Conservation (phyloP, 2,329 filamentous ascomycete species). For the Stagonosporopsis chrysanthemi region DNA sequence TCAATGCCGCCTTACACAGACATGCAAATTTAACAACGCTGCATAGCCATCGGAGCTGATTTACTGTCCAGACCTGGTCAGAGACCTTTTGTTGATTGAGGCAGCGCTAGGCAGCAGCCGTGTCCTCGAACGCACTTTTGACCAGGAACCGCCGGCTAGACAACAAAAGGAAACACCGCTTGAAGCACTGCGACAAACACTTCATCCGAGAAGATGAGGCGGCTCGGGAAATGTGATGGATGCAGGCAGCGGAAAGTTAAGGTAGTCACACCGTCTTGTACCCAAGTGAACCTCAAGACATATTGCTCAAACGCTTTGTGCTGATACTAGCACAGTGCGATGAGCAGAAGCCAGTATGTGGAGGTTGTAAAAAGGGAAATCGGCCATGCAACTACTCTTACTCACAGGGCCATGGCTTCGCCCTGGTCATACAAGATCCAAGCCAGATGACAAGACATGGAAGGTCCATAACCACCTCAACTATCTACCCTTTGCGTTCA, state of each 20-base stretch:
- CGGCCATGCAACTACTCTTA: slow-evolving; percentile 7
- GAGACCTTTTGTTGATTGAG: too few species aligned
- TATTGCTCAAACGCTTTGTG: too few species aligned
- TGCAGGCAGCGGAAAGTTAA: slow-evolving; percentile 15
- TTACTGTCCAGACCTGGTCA: too few species aligned
- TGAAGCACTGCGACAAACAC: neutral
- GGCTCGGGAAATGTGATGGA: slow-evolving; percentile 10
- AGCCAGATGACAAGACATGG: slow-evolving; percentile 13
- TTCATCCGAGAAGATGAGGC: neutral
- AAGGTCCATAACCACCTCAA: neutral
- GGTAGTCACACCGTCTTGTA: neutral
- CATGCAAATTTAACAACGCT: too few species aligned
- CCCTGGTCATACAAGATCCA: slow-evolving; percentile 12
- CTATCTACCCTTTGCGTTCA: neutral
- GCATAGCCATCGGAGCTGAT: too few species aligned
- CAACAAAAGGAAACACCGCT: neutral
- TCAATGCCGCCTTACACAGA: too few species aligned
- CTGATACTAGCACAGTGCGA: neutral
- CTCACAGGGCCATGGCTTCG: neutral
- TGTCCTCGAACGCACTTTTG: too few species aligned
- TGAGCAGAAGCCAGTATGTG: slow-evolving; percentile 11
- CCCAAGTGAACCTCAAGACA: neutral
- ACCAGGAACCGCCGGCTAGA: neutral
- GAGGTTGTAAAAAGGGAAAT: neutral
- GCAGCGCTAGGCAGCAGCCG: too few species aligned